Evolutionary conservation across 78 protist genomes (phyloP), one percentile per base, ranked within the genome.

Genomic region (Speleostelium caveatum): DNA sequence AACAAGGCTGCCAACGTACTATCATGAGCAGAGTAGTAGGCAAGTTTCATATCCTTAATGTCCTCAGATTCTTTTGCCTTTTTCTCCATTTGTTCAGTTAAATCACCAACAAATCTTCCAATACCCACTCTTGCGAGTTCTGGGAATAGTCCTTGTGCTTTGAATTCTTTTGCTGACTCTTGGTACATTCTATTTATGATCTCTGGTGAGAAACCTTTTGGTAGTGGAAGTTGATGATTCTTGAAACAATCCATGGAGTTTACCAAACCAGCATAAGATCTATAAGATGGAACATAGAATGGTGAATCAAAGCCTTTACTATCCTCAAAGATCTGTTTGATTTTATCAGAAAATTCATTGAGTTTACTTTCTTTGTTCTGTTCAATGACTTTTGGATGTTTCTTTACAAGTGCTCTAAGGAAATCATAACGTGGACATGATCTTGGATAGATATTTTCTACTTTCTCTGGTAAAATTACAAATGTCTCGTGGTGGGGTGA

Each of bases 361-460:
- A 83, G 30, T 7, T 24, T n/a, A 32, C 91, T 83, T 32, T 51
- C 30, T 45, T 83, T 39, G 4, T 83, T 73, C 35, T 83, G 75
- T 24, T 26, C 33, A 19, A 83, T 30, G 0, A 83, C 91, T 7
- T 38, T 1, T 56, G 41, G 39, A 69, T 69, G 77, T 63, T 83
- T 72, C 21, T 65, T 73, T 4, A 83, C 33, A 7, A 83, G 24
- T 21, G 59, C 26, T 33, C 38, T 71, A n/a, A 83, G 42, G 39
- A 83, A 83, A n/a, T 17, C 33, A 26, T 39, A 83, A 32, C 68
- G 36, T 30, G 38, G 61, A 36, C 71, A 69, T 38, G 63, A 38
- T 38, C 91, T 59, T 42, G 91, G 91, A 69, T 83, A 83, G 65
- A 83, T 83, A 69, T 83, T 83, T 51, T 83, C 91, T 2, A 55